Evolutionary conservation across 345 rosid species (phyloP).

Genomic region (Aegle marmelos): DNA sequence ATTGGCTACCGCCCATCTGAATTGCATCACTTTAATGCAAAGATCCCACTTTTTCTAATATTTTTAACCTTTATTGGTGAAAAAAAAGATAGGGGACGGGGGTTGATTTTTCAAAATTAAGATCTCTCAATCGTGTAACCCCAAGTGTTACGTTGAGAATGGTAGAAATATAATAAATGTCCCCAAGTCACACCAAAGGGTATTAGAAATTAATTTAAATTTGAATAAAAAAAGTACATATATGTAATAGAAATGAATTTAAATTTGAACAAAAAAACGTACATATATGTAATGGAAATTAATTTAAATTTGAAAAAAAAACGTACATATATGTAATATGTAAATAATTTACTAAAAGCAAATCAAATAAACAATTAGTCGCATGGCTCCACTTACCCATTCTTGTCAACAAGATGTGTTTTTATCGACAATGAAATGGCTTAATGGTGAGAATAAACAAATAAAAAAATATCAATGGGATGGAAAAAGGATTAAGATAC

Average conservation of each 20-base stretch:
- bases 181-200: background rate
- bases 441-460: background rate
- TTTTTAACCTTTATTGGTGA: background rate
- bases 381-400: conserved; percentile 17
- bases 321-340: background rate
- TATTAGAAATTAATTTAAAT: conserved; percentile 1
- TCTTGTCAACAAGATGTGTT: conserved; percentile 9
- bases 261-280: background rate
- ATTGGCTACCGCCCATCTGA: background rate
- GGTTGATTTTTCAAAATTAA: background rate
- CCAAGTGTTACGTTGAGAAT: conserved; percentile 8
- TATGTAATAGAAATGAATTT: background rate
- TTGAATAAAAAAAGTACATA: background rate
- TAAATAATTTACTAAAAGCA: background rate
- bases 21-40: background rate
- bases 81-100: too few relatives aligned
- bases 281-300: background rate
- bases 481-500: background rate
- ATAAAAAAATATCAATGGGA: background rate
- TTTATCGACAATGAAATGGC: conserved; percentile 3
- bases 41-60: background rate
- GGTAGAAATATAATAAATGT: background rate
- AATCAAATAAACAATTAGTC: background rate
- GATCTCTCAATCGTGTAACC: background rate
- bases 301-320: background rate